A percentile compares a stretch with the other conserved stretches of the same genome.
Evolutionary conservation across 148 eudicot species (phyloP).

Genomic region (Vaccinium myrtillus): DNA sequence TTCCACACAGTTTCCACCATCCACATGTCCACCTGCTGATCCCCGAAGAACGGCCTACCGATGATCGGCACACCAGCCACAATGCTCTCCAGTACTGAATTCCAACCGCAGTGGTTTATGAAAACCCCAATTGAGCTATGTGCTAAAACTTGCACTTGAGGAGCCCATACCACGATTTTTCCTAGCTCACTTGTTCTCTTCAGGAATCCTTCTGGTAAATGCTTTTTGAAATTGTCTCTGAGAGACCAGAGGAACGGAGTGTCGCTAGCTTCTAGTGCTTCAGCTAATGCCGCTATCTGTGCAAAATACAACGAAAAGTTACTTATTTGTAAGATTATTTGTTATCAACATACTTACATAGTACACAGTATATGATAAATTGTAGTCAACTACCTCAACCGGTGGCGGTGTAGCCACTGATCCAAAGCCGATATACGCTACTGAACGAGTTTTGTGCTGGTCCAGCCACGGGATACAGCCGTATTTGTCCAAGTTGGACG

Average conservation of each 20-base stretch:
- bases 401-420: slow-evolving; percentile 38
- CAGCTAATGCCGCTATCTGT: slow-evolving; percentile 38
- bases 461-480: slow-evolving; percentile 59
- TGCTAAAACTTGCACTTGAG: slow-evolving; percentile 50
- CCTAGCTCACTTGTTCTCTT: slow-evolving; percentile 31
- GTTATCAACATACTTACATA: neutral
- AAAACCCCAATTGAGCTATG: slow-evolving; percentile 54
- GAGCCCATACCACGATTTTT: slow-evolving; percentile 70
- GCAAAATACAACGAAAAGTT: neutral
- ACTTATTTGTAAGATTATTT: neutral
- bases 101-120: slow-evolving; percentile 81
- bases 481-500: slow-evolving; percentile 17
- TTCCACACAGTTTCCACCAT: slow-evolving; percentile 45
- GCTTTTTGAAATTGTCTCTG: slow-evolving; percentile 19
- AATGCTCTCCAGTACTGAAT: slow-evolving; percentile 65
- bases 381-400: slow-evolving; percentile 27
- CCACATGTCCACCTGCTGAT: slow-evolving; percentile 48
- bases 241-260: slow-evolving; percentile 73
- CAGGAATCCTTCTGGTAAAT: slow-evolving; percentile 44
- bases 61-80: slow-evolving; percentile 61
- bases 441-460: slow-evolving; percentile 27
- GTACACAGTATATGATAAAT: neutral
- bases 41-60: slow-evolving; percentile 65
- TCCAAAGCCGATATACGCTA: slow-evolving; percentile 66
- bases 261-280: slow-evolving; percentile 37